These are phyloP conservation scores for Pichia sp. DNA, from an alignment of 1,139 yeast genomes.

Conservation along the genomic window DNA sequence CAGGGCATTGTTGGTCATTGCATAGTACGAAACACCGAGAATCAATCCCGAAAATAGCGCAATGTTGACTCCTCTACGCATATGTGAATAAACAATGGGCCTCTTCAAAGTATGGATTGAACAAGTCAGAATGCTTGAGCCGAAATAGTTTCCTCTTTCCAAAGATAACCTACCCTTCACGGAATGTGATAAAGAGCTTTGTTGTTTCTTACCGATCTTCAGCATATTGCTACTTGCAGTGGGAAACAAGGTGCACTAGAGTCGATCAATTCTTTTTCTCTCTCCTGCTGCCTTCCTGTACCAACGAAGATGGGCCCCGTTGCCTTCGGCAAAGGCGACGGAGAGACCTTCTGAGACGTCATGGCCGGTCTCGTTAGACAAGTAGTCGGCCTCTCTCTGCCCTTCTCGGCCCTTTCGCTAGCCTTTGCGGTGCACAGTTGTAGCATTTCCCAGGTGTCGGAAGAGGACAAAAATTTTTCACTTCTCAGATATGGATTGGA, in stretches of 20 bases:
- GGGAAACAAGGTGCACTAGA: neutral
- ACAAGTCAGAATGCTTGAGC: neutral
- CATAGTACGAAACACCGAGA: constrained; percentile 34
- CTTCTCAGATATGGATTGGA: neutral
- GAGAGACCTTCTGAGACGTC: neutral
- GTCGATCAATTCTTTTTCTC: neutral
- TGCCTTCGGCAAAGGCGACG: neutral
- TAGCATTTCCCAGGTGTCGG: neutral
- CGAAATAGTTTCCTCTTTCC: neutral
- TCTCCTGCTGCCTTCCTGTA: neutral
- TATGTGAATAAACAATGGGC: constrained; percentile 15
- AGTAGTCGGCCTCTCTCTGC: neutral
- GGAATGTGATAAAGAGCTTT: neutral
- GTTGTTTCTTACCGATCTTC: constrained; percentile 1
- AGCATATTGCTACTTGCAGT: neutral
- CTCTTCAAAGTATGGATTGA: constrained; percentile 13
- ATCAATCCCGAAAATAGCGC: constrained; percentile 35
- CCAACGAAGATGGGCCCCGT: neutral
- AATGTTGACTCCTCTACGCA: constrained; percentile 31
- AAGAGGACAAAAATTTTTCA: constrained; percentile 2
- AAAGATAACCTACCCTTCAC: neutral
- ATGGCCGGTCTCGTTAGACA: neutral
- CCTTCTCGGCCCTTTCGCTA: neutral
- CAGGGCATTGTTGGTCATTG: constrained; percentile 31
- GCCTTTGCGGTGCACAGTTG: neutral